Evolutionary conservation across 768 basidiomycete species (phyloP), one percentile per base, ranked within the genome.

Genomic region (Dictyophora rubrovolvata): DNA sequence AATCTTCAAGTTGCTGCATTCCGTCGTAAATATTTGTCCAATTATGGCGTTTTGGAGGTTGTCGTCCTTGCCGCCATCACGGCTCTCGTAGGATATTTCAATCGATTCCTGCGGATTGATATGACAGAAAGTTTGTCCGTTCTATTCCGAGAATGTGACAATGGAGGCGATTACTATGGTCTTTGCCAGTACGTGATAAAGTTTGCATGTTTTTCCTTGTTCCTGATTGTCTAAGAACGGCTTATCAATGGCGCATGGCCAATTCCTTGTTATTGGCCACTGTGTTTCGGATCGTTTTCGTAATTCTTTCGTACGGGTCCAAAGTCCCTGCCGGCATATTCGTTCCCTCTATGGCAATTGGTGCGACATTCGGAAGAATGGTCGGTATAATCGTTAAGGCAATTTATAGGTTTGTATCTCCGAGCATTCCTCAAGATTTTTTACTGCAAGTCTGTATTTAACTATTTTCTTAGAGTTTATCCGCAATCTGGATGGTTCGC

Each of bases 241-340:
- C 86, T 37, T 80, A 84, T 0, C 96, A 98, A 69, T 99, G 96
- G 96, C 79, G 84, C 14, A 93, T 98, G 77, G 87, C 89, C 16
- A 96, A 92, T 69, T 94, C 94, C 2, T 75, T 99, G 7, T 72
- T 99, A 20, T 76, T 98, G 5, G 96, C 95, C 0, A 95, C 94
- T 5, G 78, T 96, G 56, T 84, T 97, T 58, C 85, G 95, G 4
- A 88, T 82, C 20, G 85, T 81, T 10, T 76, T 98, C 50, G 91
- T 97, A 52, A 82, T 98, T 20, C 74, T 98, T 21, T 93, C 92
- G 1, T 99, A 98, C 69, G 96, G 96, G 0, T 89, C 86, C 67
- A 97, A 93, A 70, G 96, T 99, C 0, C 96, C 96, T 1, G 90
- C 90, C 11, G 96, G 96, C 22, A 99, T 99, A 64, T 99, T 99